phyloP scores from a whole-genome alignment of 805 yeast genomes.

The Ogataea henricii region DNA sequence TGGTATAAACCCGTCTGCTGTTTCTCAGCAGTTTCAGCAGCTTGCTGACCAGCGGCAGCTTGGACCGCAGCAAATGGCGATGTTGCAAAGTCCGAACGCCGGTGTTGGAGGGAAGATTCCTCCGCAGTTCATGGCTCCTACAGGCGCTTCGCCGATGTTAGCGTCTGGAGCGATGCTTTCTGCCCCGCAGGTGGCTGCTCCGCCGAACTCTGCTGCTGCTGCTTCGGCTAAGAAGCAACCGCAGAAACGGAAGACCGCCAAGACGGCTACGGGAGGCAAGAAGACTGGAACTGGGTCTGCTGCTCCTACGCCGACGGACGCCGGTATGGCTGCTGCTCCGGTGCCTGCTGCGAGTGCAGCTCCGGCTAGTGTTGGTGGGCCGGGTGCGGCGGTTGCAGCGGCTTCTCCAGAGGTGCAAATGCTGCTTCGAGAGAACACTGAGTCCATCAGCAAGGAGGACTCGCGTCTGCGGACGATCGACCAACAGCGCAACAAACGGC shows the following conservation, averaged over 20 bases:
- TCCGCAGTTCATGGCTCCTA: slow-evolving; percentile 21
- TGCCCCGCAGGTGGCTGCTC: slow-evolving; percentile 15
- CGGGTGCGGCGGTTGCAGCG: slow-evolving; percentile 10
- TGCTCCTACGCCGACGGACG: slow-evolving; percentile 12
- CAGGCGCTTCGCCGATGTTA: slow-evolving; percentile 11
- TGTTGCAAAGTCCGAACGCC: slow-evolving; percentile 9
- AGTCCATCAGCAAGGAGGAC: slow-evolving; percentile 33
- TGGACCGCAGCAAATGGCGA: slow-evolving; percentile 21
- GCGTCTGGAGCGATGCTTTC: slow-evolving; percentile 10
- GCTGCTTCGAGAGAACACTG: slow-evolving; percentile 34
- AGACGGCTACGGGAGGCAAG: slow-evolving; percentile 16
- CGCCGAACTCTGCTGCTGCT: slow-evolving; percentile 16
- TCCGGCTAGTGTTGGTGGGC: not conserved
- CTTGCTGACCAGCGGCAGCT: slow-evolving; percentile 26
- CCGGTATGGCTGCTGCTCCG: slow-evolving; percentile 13
- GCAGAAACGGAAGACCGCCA: slow-evolving; percentile 25
- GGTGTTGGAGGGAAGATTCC: slow-evolving; percentile 19
- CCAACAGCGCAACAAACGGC: slow-evolving; percentile 44
- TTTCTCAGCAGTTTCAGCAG: slow-evolving; percentile 30
- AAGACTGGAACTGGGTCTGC: not conserved
- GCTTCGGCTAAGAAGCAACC: slow-evolving; percentile 24
- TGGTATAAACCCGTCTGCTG: slow-evolving; percentile 19
- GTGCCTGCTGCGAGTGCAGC: slow-evolving; percentile 10
- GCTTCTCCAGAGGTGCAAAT: slow-evolving; percentile 34
- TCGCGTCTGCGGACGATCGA: slow-evolving; percentile 34